Evolutionary conservation across 2,329 filamentous ascomycete species (phyloP), one percentile per base, ranked within the genome.

Genomic region (Paramyrothecium sp.): DNA sequence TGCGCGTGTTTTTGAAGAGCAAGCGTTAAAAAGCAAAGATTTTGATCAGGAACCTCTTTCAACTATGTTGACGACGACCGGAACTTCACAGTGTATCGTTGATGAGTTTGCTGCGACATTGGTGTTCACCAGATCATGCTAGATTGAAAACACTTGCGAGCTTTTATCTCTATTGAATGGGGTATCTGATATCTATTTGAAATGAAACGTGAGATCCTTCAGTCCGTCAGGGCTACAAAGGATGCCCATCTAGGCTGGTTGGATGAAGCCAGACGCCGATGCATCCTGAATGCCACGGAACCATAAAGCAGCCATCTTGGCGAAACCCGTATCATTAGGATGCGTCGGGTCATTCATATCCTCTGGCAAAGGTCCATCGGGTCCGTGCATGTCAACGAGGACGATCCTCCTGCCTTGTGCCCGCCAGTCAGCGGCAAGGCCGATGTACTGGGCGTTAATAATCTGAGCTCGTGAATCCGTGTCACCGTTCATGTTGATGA

Each of bases 321-420:
- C 48, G 56, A 75, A 75, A 1, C 73, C 74, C 0, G 20, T 61
- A 48, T 74, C 68, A 20, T 61, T 67, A 7, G 74, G 73, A 54
- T 74, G 72, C 0, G 60, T 71, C 41, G 69, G 69, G 56, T 75
- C 73, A 7, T 59, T 62, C n/a, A 74, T 55, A 34, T 75, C 68
- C 2, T 56, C 60, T 12, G 55, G 23, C 17, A 56, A 58, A 16
- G 69, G 69, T 2, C 70, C 71, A 1, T 62, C 58, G 17, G 56
- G 55, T 2, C 63, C 57, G 34, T 70, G 66, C 74, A 78, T 77
- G 8, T 78, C 73, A 5, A 68, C 75, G 16, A 76, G 59, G 13
- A 73, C 65, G 12, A 77, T 56, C 55, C 62, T 68, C 47, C 59
- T 64, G 22, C 67, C 67, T 17, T 63, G 23, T 1, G 54, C 61